A percentile compares a stretch with the other conserved stretches of the same genome.
These are phyloP conservation scores for Hypoxylon perforatum DNA, from an alignment of 495 filamentous ascomycete genomes.

Conservation along the genomic window DNA sequence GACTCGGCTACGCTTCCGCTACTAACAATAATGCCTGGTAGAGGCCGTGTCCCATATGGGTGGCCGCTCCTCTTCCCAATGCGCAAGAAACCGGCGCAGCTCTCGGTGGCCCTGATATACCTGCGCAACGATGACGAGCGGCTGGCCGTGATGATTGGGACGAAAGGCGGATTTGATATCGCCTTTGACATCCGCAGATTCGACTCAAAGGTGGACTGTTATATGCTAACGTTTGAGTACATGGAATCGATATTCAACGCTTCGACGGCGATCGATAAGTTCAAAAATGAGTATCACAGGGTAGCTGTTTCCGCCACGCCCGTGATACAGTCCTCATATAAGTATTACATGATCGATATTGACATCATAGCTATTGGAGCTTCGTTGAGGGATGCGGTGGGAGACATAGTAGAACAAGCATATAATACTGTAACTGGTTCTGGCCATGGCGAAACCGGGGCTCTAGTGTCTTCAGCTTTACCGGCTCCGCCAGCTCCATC, in stretches of 20 bases:
- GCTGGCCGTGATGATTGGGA: constrained; percentile 12
- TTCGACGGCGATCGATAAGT: not conserved
- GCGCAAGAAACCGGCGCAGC: constrained; percentile 4
- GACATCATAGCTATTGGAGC: constrained; percentile 9
- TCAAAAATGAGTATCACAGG: constrained; percentile 4
- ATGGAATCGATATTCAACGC: constrained; percentile 5
- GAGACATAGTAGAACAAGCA: constrained; percentile 2
- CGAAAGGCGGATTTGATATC: constrained; percentile 17
- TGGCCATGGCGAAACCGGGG: not conserved
- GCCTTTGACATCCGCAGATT: constrained; percentile 36
- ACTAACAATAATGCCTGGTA: not conserved
- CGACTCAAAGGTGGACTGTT: not conserved
- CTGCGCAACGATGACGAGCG: not conserved
- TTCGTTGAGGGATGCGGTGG: constrained; percentile 1
- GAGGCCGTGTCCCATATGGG: not conserved
- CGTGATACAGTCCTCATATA: not conserved
- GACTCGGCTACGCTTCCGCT: not conserved
- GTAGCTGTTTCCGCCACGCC: constrained; percentile 4
- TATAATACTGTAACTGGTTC: not conserved
- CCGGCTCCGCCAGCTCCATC: not conserved
- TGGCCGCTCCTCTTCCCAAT: not conserved
- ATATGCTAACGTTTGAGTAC: not conserved
- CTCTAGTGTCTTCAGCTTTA: not conserved
- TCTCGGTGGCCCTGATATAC: constrained; percentile 8
- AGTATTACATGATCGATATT: constrained; percentile 18